A percentile compares a stretch with the other conserved stretches of the same genome.
phyloP scores from a whole-genome alignment of 257 asterid species.

The Nyctanthes arbortristis region DNA sequence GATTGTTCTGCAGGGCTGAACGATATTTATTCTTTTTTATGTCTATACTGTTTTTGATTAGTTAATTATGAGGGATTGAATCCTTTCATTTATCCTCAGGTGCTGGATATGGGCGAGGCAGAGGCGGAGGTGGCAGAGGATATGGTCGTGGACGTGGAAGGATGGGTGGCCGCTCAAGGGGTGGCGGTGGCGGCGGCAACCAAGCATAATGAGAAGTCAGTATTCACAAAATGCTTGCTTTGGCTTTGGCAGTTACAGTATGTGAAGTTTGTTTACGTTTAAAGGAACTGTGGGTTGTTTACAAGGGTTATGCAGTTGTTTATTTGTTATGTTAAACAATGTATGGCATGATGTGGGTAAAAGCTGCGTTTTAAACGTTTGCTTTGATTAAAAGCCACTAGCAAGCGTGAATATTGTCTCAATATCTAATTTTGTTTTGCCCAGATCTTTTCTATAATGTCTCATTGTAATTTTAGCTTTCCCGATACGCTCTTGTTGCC shows the following conservation, averaged over 20 bases:
- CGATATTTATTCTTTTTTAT: no score
- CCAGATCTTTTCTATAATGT: no score
- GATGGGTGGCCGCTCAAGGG: conserved; percentile 30
- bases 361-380: conserved; percentile 22
- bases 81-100: conserved; percentile 34
- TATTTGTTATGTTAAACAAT: conserved; percentile 17
- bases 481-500: no score
- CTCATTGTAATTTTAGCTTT: no score
- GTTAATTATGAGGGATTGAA: background rate
- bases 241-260: conserved; percentile 27
- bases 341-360: conserved; percentile 12
- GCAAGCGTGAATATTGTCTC: conserved; percentile 24
- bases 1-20: no score
- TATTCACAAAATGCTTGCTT: conserved; percentile 27
- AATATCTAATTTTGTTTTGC: no score
- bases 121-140: conserved; percentile 74
- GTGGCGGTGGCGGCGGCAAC: conserved; percentile 52
- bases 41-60: background rate
- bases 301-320: conserved; percentile 19
- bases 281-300: conserved; percentile 3
- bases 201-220: conserved; percentile 40
- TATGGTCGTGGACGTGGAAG: conserved; percentile 57
- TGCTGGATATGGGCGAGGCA: conserved; percentile 71
- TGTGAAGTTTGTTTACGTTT: conserved; percentile 19
- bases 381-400: conserved; percentile 25